Evolutionary conservation across 805 yeast species (phyloP), one percentile per base, ranked within the genome.

Genomic region (Cyberlindnera petersonii): DNA sequence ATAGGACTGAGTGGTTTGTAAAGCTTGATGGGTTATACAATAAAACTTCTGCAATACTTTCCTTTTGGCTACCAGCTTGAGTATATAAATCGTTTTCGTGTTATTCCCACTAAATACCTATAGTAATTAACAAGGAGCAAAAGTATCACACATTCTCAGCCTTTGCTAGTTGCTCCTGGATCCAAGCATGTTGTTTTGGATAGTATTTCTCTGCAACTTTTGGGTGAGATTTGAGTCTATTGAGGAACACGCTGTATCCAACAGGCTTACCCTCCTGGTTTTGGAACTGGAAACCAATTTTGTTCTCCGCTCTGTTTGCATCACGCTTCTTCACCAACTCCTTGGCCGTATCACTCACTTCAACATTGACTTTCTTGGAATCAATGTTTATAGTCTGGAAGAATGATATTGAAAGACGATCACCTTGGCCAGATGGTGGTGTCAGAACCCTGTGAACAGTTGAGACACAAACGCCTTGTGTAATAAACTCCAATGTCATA

Each of bases 391-490:
- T 68, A 7, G 74, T 70, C 49, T 65, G 74, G 55, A 71, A 72
- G 48, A 69, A 69, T 2, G 77, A 73, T 18, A 72, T 59, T 9
- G 74, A 69, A 9, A 71, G 56, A 39, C 77, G 68, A 24, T 51
- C 52, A 6, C 56, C 53, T 14, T 44, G 39, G 2, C 53, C 53
- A 3, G 55, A 53, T 3, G 40, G 45, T 4, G 58, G 55, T 6
- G 52, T 58, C 44, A 58, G 26, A 2, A 71, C 77, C 33, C 72
- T 53, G 49, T 72, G 77, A 18, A 71, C 71, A 4, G 76, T 70
- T 8, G 77, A 72, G 35, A 68, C 66, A 51, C 75, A 71, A 3
- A 68, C 69, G 3, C 75, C 75, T 37, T 61, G 64, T 3, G 75
- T 66, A 7, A 72, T 56, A 14, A 71, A 71, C 48, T 72, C 76